Evolutionary conservation across 1,284 basidiomycete genomes (phyloP), one percentile per base, ranked within the genome.

Genomic region (Rhodotorula sp.): DNA sequence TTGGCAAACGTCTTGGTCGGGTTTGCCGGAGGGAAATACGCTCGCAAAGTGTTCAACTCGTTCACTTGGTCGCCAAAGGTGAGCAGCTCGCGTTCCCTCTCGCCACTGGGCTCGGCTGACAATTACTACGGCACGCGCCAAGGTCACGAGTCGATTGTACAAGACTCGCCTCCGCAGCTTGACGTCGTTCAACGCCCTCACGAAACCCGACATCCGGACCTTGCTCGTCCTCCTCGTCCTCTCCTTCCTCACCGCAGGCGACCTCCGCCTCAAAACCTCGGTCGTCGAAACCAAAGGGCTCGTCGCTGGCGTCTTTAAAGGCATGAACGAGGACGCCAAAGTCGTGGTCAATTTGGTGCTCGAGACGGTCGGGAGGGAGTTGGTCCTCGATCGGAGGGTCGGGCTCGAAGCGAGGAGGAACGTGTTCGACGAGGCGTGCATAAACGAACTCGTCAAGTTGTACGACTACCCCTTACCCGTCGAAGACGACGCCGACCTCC

Each of bases 151-250:
- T 10, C 72, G 75, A 16, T 64, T 76, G 38, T 76, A 66, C 69
- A 72, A 72, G 50, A 76, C 73, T 18, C 70, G 75, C 31, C 64
- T 76, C 14, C 66, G 65, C 15, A 64, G 69, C 19, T 34, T 62
- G 8, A 72, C 62, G 1, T 61, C 67, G 2, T 52, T 69, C 15
- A 74, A 70, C 57, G 63, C 66, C 6, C 60, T 74, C 15, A 10
- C 26, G 10, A 70, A 68, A 58, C 75, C 75, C 66, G 75, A 76
- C 60, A 71, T 76, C 38, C 70, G 75, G n/a, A 75, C 75, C 5
- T 70, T 76, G 16, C 70, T 76, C 52, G 66, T 70, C 38, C 69
- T 74, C 54, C 71, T 76, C 50, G 67, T 76, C 14, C 62, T 74
- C 14, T 64, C 66, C 10, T 72, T 76, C 60, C 68, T 76, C 31